Evolutionary conservation across 1,284 basidiomycete species (phyloP).

Genomic region (Pisolithus thermaeus): DNA sequence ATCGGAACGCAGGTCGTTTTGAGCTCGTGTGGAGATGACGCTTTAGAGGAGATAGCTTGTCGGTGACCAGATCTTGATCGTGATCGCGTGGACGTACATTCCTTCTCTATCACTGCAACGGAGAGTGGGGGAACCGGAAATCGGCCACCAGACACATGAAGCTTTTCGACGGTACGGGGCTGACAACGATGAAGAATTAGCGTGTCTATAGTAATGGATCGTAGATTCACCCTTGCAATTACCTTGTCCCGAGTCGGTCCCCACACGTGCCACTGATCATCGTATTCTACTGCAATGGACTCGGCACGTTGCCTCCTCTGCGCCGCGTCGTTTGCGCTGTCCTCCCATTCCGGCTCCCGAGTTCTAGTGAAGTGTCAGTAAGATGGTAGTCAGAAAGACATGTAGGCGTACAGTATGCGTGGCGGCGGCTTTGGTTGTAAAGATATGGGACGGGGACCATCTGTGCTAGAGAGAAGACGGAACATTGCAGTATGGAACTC

Average conservation of each 20-base stretch:
- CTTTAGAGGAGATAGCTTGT: neutral
- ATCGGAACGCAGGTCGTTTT: constrained; percentile 12
- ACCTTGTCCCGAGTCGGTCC: constrained; percentile 13
- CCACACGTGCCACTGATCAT: constrained; percentile 12
- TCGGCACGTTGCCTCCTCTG: constrained; percentile 33
- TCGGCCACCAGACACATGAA: neutral
- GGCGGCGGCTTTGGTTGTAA: constrained; percentile 36
- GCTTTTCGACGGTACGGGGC: constrained; percentile 5
- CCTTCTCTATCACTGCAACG: constrained; percentile 18
- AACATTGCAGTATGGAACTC: constrained; percentile 29
- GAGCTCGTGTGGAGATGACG: constrained; percentile 22
- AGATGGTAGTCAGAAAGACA: constrained; percentile 16
- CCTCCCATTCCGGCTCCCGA: constrained; percentile 41
- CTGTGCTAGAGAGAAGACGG: constrained; percentile 38
- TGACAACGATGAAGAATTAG: neutral
- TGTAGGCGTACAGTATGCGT: constrained; percentile 27
- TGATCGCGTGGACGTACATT: neutral
- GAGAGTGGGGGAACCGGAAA: constrained; percentile 8
- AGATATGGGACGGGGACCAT: constrained; percentile 30
- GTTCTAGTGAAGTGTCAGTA: constrained; percentile 30
- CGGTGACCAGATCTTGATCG: neutral
- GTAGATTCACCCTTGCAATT: neutral
- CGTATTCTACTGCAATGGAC: constrained; percentile 33
- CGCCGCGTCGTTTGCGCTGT: constrained; percentile 34
- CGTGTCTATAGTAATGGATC: too few relatives aligned